phyloP scores from a whole-genome alignment of 352 stramenopile species.

The Globisporangium orthogonon region DNA sequence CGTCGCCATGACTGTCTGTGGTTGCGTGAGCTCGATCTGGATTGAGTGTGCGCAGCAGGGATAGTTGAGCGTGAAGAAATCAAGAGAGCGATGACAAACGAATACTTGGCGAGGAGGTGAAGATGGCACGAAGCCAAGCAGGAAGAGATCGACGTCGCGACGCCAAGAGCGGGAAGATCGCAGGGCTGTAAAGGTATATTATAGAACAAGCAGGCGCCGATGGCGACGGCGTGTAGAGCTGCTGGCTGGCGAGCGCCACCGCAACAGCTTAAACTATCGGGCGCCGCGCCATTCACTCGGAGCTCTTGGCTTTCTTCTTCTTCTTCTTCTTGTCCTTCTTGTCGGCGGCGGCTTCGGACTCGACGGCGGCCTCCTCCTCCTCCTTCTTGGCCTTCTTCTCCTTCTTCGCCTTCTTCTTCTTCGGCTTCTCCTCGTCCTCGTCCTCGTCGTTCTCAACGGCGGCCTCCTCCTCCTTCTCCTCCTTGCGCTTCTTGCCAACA shows the following conservation, averaged over 20 bases:
- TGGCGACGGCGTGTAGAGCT: background rate
- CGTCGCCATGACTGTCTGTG: background rate
- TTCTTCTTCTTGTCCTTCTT: constrained; percentile 43
- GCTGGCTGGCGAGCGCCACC: too few relatives aligned
- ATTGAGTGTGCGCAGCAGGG: background rate
- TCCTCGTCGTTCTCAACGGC: constrained; percentile 52
- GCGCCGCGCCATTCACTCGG: constrained; percentile 6
- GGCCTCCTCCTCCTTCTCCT: constrained; percentile 44
- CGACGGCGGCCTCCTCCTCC: constrained; percentile 22
- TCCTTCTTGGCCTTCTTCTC: constrained; percentile 54
- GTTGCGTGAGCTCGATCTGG: too few relatives aligned
- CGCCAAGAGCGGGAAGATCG: too few relatives aligned
- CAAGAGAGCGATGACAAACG: background rate
- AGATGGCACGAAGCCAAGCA: too few relatives aligned
- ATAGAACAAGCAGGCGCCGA: constrained; percentile 14
- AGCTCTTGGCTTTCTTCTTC: constrained; percentile 28
- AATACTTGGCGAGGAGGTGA: too few relatives aligned
- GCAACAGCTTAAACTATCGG: constrained; percentile 2
- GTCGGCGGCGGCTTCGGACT: constrained; percentile 25
- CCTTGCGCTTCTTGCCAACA: constrained; percentile 86
- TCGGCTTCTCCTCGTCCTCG: constrained; percentile 80
- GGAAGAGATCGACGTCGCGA: too few relatives aligned
- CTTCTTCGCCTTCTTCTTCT: constrained; percentile 53
- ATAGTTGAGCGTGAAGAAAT: background rate
- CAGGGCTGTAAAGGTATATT: constrained; percentile 10